Conservation (phyloP, 345 rosid genomes). For the Sonneratia alba region DNA sequence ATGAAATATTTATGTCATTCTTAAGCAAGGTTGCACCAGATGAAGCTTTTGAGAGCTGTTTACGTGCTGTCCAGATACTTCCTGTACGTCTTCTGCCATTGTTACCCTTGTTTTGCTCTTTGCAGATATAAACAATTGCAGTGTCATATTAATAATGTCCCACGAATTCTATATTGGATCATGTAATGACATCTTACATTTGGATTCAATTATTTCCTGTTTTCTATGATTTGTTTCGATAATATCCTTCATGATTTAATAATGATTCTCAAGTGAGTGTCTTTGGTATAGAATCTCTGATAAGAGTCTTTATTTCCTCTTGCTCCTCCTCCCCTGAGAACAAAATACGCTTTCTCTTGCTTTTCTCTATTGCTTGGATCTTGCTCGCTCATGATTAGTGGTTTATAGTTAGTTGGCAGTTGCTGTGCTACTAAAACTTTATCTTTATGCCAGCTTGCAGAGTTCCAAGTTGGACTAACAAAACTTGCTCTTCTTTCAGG, state of each 20-base stretch:
- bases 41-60: conserved; percentile 88
- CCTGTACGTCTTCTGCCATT: conserved; percentile 46
- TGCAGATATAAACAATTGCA: neutral
- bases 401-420: neutral
- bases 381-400: neutral
- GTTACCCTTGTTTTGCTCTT: neutral
- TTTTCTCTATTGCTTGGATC: neutral
- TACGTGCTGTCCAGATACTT: conserved; percentile 75
- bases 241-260: neutral
- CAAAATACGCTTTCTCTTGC: neutral
- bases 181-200: neutral
- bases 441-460: conserved; percentile 55
- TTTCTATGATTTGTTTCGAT: neutral
- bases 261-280: neutral
- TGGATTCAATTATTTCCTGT: neutral
- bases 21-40: conserved; percentile 52
- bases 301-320: neutral
- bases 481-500: conserved; percentile 67
- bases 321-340: neutral
- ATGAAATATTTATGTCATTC: conserved; percentile 4
- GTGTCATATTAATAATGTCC: neutral
- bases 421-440: neutral
- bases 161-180: neutral
- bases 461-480: conserved; percentile 85
- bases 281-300: neutral